Evolutionary conservation across 164 flowering plant species (phyloP).

Genomic region (Magnolia kwangsiensis): DNA sequence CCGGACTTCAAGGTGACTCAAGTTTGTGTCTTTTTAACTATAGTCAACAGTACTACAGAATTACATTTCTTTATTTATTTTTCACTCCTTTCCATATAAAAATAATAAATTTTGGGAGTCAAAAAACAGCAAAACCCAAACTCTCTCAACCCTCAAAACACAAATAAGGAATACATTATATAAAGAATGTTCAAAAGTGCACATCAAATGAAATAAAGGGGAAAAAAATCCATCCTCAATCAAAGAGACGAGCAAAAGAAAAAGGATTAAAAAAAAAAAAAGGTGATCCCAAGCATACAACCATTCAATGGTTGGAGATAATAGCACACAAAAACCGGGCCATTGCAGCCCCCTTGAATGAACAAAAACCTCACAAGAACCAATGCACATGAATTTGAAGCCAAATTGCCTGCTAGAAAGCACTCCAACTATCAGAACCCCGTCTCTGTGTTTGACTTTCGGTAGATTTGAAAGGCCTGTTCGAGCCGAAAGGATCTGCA

Average conservation of each 20-base stretch:
- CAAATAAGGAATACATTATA: slow-evolving; percentile 14
- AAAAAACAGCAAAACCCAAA: background rate
- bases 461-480: slow-evolving; percentile 68
- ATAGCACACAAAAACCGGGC: slow-evolving; percentile 20
- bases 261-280: background rate
- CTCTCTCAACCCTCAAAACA: slow-evolving; percentile 6
- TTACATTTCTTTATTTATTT: background rate
- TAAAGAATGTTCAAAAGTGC: slow-evolving; percentile 15
- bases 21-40: background rate
- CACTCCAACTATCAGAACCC: slow-evolving; percentile 53
- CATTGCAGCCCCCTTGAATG: background rate
- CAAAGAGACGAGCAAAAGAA: background rate
- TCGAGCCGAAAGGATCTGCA: slow-evolving; percentile 71
- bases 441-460: slow-evolving; percentile 45
- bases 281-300: slow-evolving; percentile 13
- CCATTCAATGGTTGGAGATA: slow-evolving; percentile 10
- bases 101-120: background rate
- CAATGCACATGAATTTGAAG: background rate
- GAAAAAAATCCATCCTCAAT: background rate
- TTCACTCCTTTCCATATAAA: background rate
- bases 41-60: background rate
- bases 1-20: too few relatives aligned
- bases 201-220: background rate
- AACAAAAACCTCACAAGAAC: slow-evolving; percentile 3
- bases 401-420: slow-evolving; percentile 33